phyloP scores from a whole-genome alignment of 768 basidiomycete genomes.

The Kwoniella sp. region DNA sequence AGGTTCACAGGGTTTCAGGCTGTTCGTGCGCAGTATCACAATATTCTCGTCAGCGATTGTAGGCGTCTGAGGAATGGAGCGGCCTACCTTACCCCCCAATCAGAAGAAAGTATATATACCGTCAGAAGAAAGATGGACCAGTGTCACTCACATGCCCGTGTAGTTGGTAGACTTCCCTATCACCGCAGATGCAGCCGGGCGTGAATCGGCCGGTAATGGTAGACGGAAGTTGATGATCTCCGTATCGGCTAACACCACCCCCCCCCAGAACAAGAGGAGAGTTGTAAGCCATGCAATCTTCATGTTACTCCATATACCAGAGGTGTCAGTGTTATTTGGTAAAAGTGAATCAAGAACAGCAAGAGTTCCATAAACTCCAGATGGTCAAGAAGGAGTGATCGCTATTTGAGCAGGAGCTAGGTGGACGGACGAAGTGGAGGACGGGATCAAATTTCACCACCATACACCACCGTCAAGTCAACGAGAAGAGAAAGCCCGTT shows the following conservation, averaged over 20 bases:
- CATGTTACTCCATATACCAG: not conserved
- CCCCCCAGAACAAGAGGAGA: not conserved
- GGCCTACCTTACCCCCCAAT: too few relatives aligned
- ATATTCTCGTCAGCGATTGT: too few relatives aligned
- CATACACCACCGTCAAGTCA: too few relatives aligned
- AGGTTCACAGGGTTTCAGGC: slow-evolving; percentile 14
- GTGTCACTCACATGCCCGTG: not conserved
- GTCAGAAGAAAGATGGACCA: too few relatives aligned
- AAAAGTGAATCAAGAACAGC: too few relatives aligned
- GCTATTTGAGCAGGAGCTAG: not conserved
- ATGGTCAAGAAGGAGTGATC: not conserved
- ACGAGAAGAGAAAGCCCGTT: too few relatives aligned
- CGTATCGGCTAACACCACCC: slow-evolving; percentile 28
- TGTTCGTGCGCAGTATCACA: slow-evolving; percentile 2
- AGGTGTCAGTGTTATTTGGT: too few relatives aligned
- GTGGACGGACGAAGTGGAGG: slow-evolving; percentile 24
- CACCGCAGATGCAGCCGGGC: not conserved
- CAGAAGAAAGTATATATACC: too few relatives aligned
- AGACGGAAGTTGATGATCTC: slow-evolving; percentile 42
- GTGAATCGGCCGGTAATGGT: slow-evolving; percentile 16
- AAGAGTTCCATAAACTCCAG: too few relatives aligned
- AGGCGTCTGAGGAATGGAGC: too few relatives aligned
- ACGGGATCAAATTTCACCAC: slow-evolving; percentile 17
- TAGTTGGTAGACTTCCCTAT: not conserved
- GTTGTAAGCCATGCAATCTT: not conserved